Conservation (phyloP, 75 land plant species). For the Cupressus sempervirens region DNA sequence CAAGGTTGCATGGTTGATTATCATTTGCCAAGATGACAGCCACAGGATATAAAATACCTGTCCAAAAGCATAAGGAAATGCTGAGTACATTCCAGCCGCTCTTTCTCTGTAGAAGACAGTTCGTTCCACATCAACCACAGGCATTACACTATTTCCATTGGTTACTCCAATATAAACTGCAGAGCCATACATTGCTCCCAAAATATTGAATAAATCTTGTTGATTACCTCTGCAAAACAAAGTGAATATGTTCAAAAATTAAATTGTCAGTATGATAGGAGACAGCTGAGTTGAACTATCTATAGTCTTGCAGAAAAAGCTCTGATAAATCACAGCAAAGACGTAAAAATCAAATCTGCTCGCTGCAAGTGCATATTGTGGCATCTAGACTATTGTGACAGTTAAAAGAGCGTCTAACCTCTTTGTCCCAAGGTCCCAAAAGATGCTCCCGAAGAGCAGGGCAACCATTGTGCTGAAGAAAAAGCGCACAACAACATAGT, state of each 20-base stretch:
- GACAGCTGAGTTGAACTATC: not conserved
- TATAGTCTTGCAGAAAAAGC: not conserved
- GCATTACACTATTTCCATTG: conserved; percentile 63
- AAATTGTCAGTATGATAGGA: not conserved
- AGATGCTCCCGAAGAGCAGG: conserved; percentile 61
- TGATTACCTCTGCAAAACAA: conserved; percentile 56
- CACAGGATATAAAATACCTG: conserved; percentile 44
- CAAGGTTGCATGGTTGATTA: not conserved
- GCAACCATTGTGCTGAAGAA: conserved; percentile 68
- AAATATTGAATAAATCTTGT: conserved; percentile 58
- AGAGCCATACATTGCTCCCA: conserved; percentile 80
- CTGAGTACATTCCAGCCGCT: conserved; percentile 90
- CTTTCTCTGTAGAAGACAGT: conserved; percentile 82
- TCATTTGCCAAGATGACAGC: not conserved
- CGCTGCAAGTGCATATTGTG: too few relatives aligned
- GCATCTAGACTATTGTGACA: too few relatives aligned
- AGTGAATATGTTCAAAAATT: conserved; percentile 5
- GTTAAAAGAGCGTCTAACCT: too few relatives aligned
- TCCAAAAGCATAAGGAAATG: conserved; percentile 74
- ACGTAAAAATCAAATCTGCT: too few relatives aligned
- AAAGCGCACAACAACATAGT: conserved; percentile 50
- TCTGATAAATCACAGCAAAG: not conserved
- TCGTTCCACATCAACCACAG: conserved; percentile 69
- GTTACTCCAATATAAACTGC: conserved; percentile 67
- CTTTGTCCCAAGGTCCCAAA: conserved; percentile 4